Evolutionary conservation across 2,329 filamentous ascomycete species (phyloP).

Genomic region (Venturia nashicola): DNA sequence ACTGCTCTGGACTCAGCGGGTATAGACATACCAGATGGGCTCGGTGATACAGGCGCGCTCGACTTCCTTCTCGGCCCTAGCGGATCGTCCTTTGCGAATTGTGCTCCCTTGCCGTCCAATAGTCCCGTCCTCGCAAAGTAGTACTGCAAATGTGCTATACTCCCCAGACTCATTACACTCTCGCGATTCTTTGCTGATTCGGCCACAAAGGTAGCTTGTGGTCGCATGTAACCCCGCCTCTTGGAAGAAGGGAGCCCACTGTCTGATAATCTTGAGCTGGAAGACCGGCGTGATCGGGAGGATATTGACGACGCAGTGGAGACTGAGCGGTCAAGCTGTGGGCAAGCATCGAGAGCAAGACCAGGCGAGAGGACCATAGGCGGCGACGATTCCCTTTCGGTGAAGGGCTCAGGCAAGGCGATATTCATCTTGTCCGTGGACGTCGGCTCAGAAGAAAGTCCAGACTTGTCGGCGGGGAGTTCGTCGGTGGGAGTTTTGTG

Average conservation of each 20-base stretch:
- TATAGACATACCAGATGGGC: neutral
- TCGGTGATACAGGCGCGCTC: neutral
- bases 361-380: slow-evolving; percentile 33
- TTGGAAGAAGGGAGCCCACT: slow-evolving; percentile 18
- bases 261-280: slow-evolving; percentile 38
- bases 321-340: slow-evolving; percentile 49
- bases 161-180: slow-evolving; percentile 90
- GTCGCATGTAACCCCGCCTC: slow-evolving; percentile 75
- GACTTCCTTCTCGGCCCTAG: slow-evolving; percentile 1
- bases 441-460: neutral
- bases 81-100: slow-evolving; percentile 51
- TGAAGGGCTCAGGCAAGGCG: neutral
- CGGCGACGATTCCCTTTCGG: slow-evolving; percentile 4
- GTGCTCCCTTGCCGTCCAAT: slow-evolving; percentile 83
- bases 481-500: neutral
- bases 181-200: slow-evolving; percentile 81
- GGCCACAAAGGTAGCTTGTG: slow-evolving; percentile 78
- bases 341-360: slow-evolving; percentile 47
- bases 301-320: slow-evolving; percentile 47
- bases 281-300: slow-evolving; percentile 17
- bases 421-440: neutral
- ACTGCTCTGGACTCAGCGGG: neutral
- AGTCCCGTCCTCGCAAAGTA: slow-evolving; percentile 94
- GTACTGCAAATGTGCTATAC: slow-evolving; percentile 94
- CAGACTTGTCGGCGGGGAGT: neutral